A percentile compares a stretch with the other conserved stretches of the same genome.
phyloP scores from a whole-genome alignment of 768 basidiomycete genomes.

The Mycena latifolia region DNA sequence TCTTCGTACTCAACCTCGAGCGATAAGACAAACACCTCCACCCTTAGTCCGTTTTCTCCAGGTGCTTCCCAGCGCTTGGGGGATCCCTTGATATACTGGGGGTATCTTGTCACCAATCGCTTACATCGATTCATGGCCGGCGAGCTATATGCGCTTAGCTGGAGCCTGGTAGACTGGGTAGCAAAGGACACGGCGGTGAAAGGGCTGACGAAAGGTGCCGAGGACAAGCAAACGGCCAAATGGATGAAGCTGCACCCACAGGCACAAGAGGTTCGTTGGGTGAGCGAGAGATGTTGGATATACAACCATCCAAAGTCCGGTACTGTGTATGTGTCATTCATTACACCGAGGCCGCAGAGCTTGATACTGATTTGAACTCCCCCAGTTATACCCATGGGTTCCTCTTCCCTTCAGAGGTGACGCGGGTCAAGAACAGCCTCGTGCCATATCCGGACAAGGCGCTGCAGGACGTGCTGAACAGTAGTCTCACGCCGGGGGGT shows the following conservation, averaged over 20 bases:
- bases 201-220: constrained; percentile 79
- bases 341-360: constrained; percentile 11
- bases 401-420: constrained; percentile 90
- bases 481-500: constrained; percentile 43
- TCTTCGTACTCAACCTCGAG: constrained; percentile 19
- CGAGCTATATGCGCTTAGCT: constrained; percentile 91
- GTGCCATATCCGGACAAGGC: constrained; percentile 63
- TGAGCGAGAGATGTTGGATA: constrained; percentile 95
- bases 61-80: constrained; percentile 13
- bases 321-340: constrained; percentile 88
- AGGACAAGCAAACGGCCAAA: constrained; percentile 93
- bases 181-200: constrained; percentile 80
- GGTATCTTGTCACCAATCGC: constrained; percentile 89
- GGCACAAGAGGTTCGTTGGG: constrained; percentile 86
- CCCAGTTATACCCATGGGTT: constrained; percentile 94
- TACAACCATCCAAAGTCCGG: constrained; percentile 97
- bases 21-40: constrained; percentile 21
- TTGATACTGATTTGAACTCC: constrained; percentile 20
- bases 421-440: constrained; percentile 72
- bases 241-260: constrained; percentile 94
- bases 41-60: constrained; percentile 16
- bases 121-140: constrained; percentile 96
- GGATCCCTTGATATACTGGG: constrained; percentile 89
- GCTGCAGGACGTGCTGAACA: constrained; percentile 49
- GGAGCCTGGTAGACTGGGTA: constrained; percentile 89